Conservation (phyloP, 768 basidiomycete species). For the Rhizopogon rudus region DNA sequence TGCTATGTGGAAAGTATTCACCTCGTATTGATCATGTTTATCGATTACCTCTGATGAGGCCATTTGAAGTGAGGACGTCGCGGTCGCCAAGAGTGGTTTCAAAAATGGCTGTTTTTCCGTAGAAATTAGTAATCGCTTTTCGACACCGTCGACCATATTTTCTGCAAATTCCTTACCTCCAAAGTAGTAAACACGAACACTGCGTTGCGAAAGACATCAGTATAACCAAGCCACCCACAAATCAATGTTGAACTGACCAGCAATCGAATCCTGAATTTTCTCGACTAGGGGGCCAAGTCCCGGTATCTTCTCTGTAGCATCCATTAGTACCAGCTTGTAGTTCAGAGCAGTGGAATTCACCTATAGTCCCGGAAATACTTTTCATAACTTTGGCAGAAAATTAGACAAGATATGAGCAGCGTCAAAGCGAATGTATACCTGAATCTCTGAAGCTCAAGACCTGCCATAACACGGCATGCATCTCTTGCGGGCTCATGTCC, state of each 20-base stretch:
- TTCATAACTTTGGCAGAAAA: conserved; percentile 47
- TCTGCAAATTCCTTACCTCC: conserved; percentile 43
- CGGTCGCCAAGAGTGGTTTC: conserved; percentile 70
- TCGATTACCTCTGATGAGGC: conserved; percentile 78
- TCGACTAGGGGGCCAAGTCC: conserved; percentile 71
- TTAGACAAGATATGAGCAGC: background rate
- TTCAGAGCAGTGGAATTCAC: conserved; percentile 26
- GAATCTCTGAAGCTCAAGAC: conserved; percentile 82
- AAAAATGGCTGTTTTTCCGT: conserved; percentile 57
- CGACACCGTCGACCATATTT: background rate
- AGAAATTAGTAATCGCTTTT: background rate
- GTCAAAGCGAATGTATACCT: conserved; percentile 32
- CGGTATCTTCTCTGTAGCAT: conserved; percentile 68
- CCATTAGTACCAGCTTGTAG: background rate
- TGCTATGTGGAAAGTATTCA: conserved; percentile 7
- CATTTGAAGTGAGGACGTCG: conserved; percentile 54
- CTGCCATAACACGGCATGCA: conserved; percentile 81
- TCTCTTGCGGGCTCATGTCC: conserved; percentile 85
- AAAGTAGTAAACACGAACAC: conserved; percentile 84
- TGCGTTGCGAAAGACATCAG: conserved; percentile 18
- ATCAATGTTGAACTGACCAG: conserved; percentile 34
- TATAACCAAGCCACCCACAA: background rate
- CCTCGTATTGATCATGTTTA: conserved; percentile 78
- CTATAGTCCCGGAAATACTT: conserved; percentile 72
- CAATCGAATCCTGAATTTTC: conserved; percentile 71